Evolutionary conservation across 495 filamentous ascomycete species (phyloP).

Genomic region (Cercophora sp.): DNA sequence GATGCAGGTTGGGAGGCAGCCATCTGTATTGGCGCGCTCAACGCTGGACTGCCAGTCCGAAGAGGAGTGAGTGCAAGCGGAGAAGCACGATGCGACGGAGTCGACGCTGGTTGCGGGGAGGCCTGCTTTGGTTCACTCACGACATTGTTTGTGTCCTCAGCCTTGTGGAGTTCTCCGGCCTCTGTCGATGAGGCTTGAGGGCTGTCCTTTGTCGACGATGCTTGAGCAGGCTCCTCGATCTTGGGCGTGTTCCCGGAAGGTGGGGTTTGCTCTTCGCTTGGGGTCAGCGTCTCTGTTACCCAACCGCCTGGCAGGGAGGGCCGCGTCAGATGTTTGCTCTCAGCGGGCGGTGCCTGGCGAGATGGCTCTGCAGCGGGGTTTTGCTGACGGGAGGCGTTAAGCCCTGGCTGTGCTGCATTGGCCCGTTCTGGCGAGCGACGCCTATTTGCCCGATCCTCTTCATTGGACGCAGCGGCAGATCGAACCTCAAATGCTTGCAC

Average conservation of each 20-base stretch:
- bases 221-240: slow-evolving; percentile 4
- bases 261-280: slow-evolving; percentile 23
- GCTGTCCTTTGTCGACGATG: no score
- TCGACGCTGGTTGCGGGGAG: not conserved
- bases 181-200: no score
- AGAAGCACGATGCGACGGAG: not conserved
- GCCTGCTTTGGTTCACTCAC: not conserved
- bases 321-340: slow-evolving; percentile 41
- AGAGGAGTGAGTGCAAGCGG: not conserved
- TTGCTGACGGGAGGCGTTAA: slow-evolving; percentile 9
- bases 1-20: not conserved
- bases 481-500: no score
- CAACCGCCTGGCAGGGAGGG: slow-evolving; percentile 63
- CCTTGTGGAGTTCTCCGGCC: no score
- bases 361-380: slow-evolving; percentile 10
- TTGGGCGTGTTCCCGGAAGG: slow-evolving; percentile 9
- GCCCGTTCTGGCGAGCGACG: no score
- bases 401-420: slow-evolving; percentile 8
- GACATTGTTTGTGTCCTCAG: no score
- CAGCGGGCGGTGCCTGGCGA: slow-evolving; percentile 15
- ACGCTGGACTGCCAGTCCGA: no score
- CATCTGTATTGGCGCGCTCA: no score
- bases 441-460: no score
- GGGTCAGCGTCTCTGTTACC: slow-evolving; percentile 53
- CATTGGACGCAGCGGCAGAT: no score